Evolutionary conservation across 2,329 filamentous ascomycete genomes (phyloP), one percentile per base, ranked within the genome.

Genomic region (Fusarium pseudograminearum): DNA sequence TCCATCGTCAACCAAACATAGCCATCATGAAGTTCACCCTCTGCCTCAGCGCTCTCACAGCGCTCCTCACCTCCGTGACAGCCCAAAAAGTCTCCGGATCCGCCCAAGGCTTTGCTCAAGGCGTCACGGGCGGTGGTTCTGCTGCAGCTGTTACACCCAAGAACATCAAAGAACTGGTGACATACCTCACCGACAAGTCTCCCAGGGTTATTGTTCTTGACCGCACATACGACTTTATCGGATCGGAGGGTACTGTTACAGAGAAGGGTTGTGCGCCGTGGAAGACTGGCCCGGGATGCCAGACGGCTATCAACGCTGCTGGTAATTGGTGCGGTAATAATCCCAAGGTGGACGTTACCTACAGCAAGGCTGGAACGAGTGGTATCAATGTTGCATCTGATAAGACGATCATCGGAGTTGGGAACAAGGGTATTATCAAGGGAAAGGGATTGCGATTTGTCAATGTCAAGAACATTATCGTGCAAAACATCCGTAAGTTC

Each of bases 331-430:
- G 63, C 15, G 52, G 61, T 22, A 50, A 41, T 9, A 33, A 69
- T 15, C n/a, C 61, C 2, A 28, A 41, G 5, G 57, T 51, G 4
- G 55, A 66, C 14, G 61, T 62, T 24, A 57, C 53, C 1, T 70
- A 65, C 2, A 41, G 44, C 7, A 65, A 69, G 41, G 67, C 65
- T 24, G 61, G 52, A 3, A 65, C 44, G 2, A 33, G 26, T 4
- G 45, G 54, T 4, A 69, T 69, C 4, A 53, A 62, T 5, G 79
- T 83, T 7, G 77, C 71, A 18, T 79, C 77, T 54, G 78, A 83
- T 71, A 83, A 83, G 72, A 78, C 78, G 2, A 75, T 83, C 47
- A 66, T 83, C 26, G 81, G 81, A 6, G 73, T 76, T 26, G 81
- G 80, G 5, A 76, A 67, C 47, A 77, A 74, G 34, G 81, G 78